Percentiles rank a stretch among this genome's conserved stretches.
phyloP scores from a whole-genome alignment of 768 basidiomycete genomes.

The Psilocybe cyanescens region DNA sequence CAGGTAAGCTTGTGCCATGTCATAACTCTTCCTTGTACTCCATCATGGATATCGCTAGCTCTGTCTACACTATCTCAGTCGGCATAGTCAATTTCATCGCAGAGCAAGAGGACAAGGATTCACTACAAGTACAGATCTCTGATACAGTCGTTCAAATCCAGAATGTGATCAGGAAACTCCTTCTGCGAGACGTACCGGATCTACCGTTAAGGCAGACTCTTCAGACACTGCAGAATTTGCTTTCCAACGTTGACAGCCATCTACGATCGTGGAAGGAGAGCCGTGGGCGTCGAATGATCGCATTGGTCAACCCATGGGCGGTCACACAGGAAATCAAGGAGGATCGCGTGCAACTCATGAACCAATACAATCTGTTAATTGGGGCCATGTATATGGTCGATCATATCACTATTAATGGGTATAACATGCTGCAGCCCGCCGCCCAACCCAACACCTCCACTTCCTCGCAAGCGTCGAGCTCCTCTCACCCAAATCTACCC shows the following conservation, averaged over 20 bases:
- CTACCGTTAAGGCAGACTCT: slow-evolving; percentile 12
- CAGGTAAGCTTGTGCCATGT: too few species aligned
- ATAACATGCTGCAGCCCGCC: slow-evolving; percentile 14
- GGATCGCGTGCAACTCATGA: slow-evolving; percentile 17
- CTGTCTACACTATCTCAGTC: slow-evolving; percentile 14
- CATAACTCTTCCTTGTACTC: not conserved
- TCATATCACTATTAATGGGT: slow-evolving; percentile 14
- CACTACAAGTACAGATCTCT: slow-evolving; percentile 12
- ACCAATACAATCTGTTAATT: slow-evolving; percentile 15
- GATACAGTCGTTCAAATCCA: slow-evolving; percentile 19
- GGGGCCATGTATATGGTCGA: slow-evolving; percentile 19
- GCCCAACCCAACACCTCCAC: not conserved
- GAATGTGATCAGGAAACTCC: slow-evolving; percentile 11
- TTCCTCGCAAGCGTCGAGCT: not conserved
- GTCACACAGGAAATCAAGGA: slow-evolving; percentile 18
- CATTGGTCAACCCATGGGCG: slow-evolving; percentile 16
- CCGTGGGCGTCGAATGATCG: slow-evolving; percentile 6
- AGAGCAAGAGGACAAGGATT: slow-evolving; percentile 18
- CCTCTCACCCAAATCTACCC: too few species aligned
- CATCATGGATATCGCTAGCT: slow-evolving; percentile 9
- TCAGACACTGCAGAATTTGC: slow-evolving; percentile 2
- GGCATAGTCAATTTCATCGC: slow-evolving; percentile 22
- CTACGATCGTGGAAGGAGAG: slow-evolving; percentile 20
- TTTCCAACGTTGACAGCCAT: slow-evolving; percentile 12
- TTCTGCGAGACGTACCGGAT: slow-evolving; percentile 11